These are phyloP conservation scores for Mortierella sp. DNA, from an alignment of 371 early-diverging fungal species.

Conservation along the genomic window DNA sequence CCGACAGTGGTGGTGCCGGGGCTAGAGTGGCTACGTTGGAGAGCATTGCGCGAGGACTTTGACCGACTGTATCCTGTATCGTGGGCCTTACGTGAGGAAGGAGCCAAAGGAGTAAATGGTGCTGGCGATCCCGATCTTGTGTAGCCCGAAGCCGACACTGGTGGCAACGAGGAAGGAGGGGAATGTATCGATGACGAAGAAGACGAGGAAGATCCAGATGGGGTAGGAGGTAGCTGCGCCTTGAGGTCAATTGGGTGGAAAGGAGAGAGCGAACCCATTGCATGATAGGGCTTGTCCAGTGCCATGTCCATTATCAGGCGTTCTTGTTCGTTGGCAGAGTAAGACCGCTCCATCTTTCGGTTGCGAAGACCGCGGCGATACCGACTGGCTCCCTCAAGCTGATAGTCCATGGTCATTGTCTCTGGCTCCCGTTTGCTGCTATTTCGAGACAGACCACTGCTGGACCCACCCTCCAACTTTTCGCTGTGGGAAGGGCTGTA, in stretches of 20 bases:
- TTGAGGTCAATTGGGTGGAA: constrained; percentile 30
- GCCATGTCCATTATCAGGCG: constrained; percentile 51
- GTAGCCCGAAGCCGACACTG: background rate
- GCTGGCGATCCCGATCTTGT: constrained; percentile 25
- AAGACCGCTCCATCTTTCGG: constrained; percentile 40
- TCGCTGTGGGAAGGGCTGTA: background rate
- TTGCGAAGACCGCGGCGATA: constrained; percentile 22
- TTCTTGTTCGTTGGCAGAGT: constrained; percentile 33
- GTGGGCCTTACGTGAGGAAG: constrained; percentile 12
- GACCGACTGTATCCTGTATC: constrained; percentile 12
- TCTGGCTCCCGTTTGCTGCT: constrained; percentile 34
- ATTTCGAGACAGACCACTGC: background rate
- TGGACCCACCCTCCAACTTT: background rate
- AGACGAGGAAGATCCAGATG: constrained; percentile 15
- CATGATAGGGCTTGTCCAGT: constrained; percentile 28
- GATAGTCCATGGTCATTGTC: constrained; percentile 33
- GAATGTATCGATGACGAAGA: constrained; percentile 8
- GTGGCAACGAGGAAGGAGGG: constrained; percentile 4
- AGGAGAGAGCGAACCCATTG: constrained; percentile 19
- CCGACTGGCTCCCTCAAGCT: constrained; percentile 23
- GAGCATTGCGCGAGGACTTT: constrained; percentile 5
- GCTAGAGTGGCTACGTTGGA: constrained; percentile 41
- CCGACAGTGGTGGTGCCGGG: constrained; percentile 15
- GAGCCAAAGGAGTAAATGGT: constrained; percentile 12
- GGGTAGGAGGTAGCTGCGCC: background rate